Percentiles rank a stretch among this genome's conserved stretches.
These are phyloP conservation scores for Aegilops umbellulata DNA, from an alignment of 176 grass and related monocot species.

Conservation along the genomic window DNA sequence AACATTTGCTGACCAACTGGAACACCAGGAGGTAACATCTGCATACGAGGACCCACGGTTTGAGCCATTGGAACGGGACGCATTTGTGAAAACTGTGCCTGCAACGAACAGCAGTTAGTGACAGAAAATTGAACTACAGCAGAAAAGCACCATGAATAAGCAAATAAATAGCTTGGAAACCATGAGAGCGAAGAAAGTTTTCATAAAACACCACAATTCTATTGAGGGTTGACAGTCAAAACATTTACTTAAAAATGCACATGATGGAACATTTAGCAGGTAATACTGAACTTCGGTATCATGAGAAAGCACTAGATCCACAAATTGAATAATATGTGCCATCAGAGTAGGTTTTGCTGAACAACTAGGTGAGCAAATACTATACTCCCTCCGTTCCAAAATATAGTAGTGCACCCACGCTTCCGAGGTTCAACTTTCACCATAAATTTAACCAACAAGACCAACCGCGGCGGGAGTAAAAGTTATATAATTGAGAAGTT, in stretches of 20 bases:
- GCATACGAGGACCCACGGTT: slow-evolving; percentile 73
- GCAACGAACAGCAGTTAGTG: not conserved
- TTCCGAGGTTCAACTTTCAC: too few relatives aligned
- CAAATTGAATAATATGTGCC: not conserved
- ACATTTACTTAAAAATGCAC: not conserved
- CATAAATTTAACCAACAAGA: too few relatives aligned
- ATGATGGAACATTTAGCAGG: not conserved
- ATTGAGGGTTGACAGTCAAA: not conserved
- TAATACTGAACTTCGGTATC: not conserved
- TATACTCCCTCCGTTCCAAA: too few relatives aligned
- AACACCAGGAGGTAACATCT: slow-evolving; percentile 76
- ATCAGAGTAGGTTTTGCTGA: not conserved
- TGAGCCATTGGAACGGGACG: slow-evolving; percentile 66
- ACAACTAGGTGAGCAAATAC: not conserved
- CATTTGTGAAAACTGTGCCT: slow-evolving; percentile 87
- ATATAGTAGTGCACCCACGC: too few relatives aligned
- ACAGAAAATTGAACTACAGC: not conserved
- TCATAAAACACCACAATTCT: not conserved
- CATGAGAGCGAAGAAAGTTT: not conserved
- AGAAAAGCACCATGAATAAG: not conserved
- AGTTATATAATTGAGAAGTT: too few relatives aligned
- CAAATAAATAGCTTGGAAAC: not conserved
- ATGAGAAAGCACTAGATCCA: not conserved
- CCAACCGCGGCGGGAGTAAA: too few relatives aligned
- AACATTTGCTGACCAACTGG: slow-evolving; percentile 86